These are phyloP conservation scores for Penicillium steckii DNA, from an alignment of 495 filamentous ascomycete species.

Conservation along the genomic window DNA sequence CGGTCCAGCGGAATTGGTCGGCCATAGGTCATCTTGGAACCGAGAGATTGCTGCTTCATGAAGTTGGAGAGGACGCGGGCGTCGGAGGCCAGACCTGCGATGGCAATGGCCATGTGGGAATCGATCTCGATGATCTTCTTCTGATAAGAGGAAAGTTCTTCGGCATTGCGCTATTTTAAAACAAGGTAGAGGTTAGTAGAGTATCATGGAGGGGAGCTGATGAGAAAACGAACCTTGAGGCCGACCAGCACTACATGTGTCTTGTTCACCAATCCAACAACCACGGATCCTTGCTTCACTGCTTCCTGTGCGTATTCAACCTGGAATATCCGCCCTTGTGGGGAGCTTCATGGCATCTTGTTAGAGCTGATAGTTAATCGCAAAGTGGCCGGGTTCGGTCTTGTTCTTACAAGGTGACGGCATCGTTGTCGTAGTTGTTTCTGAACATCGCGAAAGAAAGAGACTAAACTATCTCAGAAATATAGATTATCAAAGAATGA, in stretches of 20 bases:
- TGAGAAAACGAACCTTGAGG: conserved; percentile 73
- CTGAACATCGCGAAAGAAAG: conserved; percentile 74
- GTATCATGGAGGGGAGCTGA: conserved; percentile 4
- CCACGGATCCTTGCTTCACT: conserved; percentile 98
- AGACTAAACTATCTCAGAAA: conserved; percentile 5
- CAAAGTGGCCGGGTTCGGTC: conserved; percentile 35
- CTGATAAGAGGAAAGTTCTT: conserved; percentile 99
- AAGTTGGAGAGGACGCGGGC: conserved; percentile 99
- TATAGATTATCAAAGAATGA: conserved; percentile 2
- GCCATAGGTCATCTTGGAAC: conserved; percentile 91
- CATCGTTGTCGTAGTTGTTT: conserved; percentile 99
- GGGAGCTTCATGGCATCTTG: conserved; percentile 62
- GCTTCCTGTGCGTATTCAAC: conserved; percentile 99
- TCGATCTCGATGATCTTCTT: conserved; percentile 98
- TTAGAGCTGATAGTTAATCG: conserved; percentile 19
- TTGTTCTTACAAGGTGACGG: conserved; percentile 88
- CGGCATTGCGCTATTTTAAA: conserved; percentile 78
- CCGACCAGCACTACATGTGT: conserved; percentile 95
- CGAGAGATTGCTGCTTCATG: conserved; percentile 98
- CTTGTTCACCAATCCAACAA: conserved; percentile 95
- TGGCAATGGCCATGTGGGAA: conserved; percentile 90
- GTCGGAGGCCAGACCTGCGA: conserved; percentile 96
- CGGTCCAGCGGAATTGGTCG: conserved; percentile 85
- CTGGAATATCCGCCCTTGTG: conserved; percentile 98
- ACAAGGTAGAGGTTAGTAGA: background rate